Evolutionary conservation across 768 basidiomycete species (phyloP).

Genomic region (Mycena albidolilacea): DNA sequence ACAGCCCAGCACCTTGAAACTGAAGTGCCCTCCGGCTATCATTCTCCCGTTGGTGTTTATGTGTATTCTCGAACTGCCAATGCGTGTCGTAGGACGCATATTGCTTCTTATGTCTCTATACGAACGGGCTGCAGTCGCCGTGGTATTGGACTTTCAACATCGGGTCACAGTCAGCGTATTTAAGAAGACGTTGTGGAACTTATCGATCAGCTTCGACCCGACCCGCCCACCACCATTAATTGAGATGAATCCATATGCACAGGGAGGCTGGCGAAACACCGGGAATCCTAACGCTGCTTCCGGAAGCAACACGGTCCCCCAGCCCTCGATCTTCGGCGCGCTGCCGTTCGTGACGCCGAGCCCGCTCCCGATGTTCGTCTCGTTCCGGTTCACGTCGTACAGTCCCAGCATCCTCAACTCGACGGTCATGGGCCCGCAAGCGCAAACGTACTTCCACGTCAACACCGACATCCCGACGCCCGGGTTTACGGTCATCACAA

Average conservation of each 20-base stretch:
- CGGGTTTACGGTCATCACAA: slow-evolving; percentile 56
- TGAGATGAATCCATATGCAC: slow-evolving; percentile 31
- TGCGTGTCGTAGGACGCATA: too few species aligned
- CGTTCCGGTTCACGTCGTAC: slow-evolving; percentile 49
- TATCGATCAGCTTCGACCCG: neutral
- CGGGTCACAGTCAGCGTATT: too few species aligned
- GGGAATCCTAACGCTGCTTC: slow-evolving; percentile 5
- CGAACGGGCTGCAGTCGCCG: too few species aligned
- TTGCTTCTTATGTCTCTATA: too few species aligned
- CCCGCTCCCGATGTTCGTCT: too few species aligned
- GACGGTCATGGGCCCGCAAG: slow-evolving; percentile 57
- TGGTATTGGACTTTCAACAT: too few species aligned
- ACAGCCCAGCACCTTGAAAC: too few species aligned
- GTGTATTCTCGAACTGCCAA: too few species aligned
- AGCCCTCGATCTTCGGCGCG: slow-evolving; percentile 37
- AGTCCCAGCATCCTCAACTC: slow-evolving; percentile 61
- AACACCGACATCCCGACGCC: slow-evolving; percentile 52
- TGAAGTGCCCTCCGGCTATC: too few species aligned
- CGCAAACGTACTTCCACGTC: slow-evolving; percentile 56
- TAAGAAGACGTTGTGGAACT: neutral
- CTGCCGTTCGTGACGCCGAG: too few species aligned
- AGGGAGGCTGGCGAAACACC: slow-evolving; percentile 28
- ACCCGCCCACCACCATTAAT: neutral
- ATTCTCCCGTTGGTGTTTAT: too few species aligned
- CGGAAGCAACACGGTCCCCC: slow-evolving; percentile 7